These are phyloP conservation scores for Trematosphaeria pertusa DNA, from an alignment of 2,329 filamentous ascomycete genomes.

Conservation along the genomic window DNA sequence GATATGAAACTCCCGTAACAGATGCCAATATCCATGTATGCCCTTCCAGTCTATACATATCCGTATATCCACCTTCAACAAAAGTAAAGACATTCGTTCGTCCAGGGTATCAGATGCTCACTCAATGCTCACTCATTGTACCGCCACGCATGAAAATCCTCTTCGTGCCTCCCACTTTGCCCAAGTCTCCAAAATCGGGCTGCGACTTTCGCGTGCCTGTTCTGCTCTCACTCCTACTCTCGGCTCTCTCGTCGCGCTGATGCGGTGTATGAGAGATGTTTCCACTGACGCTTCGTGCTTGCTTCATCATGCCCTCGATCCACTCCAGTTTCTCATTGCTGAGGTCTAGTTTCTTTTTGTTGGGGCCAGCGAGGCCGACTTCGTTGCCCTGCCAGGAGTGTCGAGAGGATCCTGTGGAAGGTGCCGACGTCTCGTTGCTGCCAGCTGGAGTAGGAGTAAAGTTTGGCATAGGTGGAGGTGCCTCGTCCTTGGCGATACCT, in stretches of 20 bases:
- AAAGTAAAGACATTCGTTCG: no score
- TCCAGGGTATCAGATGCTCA: no score
- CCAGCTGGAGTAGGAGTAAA: conserved; percentile 34
- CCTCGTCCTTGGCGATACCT: conserved; percentile 26
- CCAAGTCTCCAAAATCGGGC: conserved; percentile 69
- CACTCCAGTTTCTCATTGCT: conserved; percentile 76
- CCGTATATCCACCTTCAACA: no score
- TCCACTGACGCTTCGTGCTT: conserved; percentile 74
- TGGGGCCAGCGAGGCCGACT: conserved; percentile 75
- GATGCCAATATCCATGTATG: no score
- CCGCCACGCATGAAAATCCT: conserved; percentile 66
- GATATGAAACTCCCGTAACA: no score
- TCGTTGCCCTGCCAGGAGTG: conserved; percentile 48
- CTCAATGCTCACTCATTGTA: conserved; percentile 19
- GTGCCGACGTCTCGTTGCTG: conserved; percentile 31
- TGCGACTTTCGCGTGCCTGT: background rate
- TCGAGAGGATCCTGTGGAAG: conserved; percentile 37
- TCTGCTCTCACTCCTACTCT: conserved; percentile 24
- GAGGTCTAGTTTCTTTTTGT: conserved; percentile 68
- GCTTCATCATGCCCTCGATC: conserved; percentile 84
- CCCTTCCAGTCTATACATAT: no score
- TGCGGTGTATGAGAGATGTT: conserved; percentile 48
- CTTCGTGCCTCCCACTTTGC: conserved; percentile 75
- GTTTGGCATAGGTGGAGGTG: conserved; percentile 32
- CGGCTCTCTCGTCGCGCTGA: conserved; percentile 33